phyloP scores from a whole-genome alignment of 2,329 filamentous ascomycete species.

The Aciculosporium take region DNA sequence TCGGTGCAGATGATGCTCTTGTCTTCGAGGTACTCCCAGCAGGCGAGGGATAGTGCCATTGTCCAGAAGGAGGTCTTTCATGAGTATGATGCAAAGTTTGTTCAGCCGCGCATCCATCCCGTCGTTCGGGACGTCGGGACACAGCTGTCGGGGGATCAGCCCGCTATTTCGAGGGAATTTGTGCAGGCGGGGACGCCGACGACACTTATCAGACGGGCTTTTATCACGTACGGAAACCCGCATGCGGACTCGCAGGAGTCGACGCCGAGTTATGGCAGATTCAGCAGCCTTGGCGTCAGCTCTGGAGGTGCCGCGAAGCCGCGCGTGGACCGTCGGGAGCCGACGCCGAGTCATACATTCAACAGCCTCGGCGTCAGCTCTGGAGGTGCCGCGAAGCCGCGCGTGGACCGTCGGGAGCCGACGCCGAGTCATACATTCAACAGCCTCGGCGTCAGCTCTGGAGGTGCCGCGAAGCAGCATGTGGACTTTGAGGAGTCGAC shows the following conservation, averaged over 20 bases:
- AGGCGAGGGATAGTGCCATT: slow-evolving; percentile 69
- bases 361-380: not conserved
- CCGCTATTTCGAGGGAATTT: slow-evolving; percentile 26
- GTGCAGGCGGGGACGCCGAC: slow-evolving; percentile 39
- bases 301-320: too few species aligned
- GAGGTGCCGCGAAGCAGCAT: slow-evolving; percentile 25
- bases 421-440: too few species aligned
- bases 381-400: too few species aligned
- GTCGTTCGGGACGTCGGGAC: slow-evolving; percentile 65
- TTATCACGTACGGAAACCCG: slow-evolving; percentile 70
- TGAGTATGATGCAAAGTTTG: slow-evolving; percentile 93
- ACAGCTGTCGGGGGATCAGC: slow-evolving; percentile 48
- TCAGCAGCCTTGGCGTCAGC: not conserved
- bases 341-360: too few species aligned
- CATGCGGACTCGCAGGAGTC: slow-evolving; percentile 53
- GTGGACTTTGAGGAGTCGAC: too few species aligned
- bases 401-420: too few species aligned
- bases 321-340: too few species aligned
- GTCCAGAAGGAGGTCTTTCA: slow-evolving; percentile 86
- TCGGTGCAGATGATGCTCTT: slow-evolving; percentile 65
- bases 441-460: not conserved
- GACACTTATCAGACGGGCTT: slow-evolving; percentile 56
- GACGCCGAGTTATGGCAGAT: slow-evolving; percentile 16
- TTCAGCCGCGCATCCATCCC: slow-evolving; percentile 77
- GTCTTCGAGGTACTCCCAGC: slow-evolving; percentile 62